phyloP scores from a whole-genome alignment of 148 eudicot genomes.

The Silene conica region DNA sequence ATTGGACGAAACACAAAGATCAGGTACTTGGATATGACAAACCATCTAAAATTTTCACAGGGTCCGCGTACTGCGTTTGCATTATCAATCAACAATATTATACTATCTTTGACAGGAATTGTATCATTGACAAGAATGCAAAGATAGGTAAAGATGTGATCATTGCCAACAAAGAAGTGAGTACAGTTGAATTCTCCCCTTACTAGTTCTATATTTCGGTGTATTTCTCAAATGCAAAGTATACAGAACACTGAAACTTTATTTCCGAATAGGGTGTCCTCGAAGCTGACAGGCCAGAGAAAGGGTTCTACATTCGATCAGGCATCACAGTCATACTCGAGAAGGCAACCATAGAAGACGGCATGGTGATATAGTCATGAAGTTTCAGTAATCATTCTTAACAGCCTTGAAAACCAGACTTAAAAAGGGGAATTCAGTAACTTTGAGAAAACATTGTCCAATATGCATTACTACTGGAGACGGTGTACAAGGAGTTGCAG shows the following conservation, averaged over 20 bases:
- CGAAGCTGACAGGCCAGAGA: slow-evolving; percentile 79
- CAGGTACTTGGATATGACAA: slow-evolving; percentile 36
- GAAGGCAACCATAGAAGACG: slow-evolving; percentile 86
- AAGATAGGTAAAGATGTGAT: slow-evolving; percentile 79
- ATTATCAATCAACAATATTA: not conserved
- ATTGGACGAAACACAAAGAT: slow-evolving; percentile 78
- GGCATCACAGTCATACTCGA: slow-evolving; percentile 77
- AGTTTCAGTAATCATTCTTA: not conserved
- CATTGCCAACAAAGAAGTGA: slow-evolving; percentile 88
- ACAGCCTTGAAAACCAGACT: not conserved
- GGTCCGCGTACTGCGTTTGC: too few species aligned
- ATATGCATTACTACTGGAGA: not conserved
- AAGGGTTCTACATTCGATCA: slow-evolving; percentile 89
- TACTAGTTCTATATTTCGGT: not conserved
- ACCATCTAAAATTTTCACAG: too few species aligned
- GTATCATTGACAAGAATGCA: slow-evolving; percentile 94
- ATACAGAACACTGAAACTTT: not conserved
- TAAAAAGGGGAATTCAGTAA: not conserved
- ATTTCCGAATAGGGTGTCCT: slow-evolving; percentile 48
- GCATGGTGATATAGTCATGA: slow-evolving; percentile 54
- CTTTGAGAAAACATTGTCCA: not conserved
- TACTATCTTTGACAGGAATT: slow-evolving; percentile 43
- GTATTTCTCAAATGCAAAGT: not conserved
- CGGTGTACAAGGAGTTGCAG: not conserved
- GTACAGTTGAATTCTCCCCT: slow-evolving; percentile 15